phyloP scores from a whole-genome alignment of 2,329 filamentous ascomycete genomes.

The Fusarium mexicanum region DNA sequence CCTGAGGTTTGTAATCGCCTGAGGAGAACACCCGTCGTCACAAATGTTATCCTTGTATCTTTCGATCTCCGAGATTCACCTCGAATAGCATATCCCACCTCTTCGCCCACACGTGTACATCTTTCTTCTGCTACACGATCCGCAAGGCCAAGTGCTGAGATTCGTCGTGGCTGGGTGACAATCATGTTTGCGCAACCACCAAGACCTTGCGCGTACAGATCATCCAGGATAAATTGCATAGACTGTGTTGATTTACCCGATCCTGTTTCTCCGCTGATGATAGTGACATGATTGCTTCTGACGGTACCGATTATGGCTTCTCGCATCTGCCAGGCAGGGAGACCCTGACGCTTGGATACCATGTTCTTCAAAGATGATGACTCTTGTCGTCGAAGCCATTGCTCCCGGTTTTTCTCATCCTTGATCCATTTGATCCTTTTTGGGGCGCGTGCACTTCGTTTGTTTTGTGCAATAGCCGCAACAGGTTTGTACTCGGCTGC shows the following conservation, averaged over 20 bases:
- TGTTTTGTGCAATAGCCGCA: slow-evolving; percentile 42
- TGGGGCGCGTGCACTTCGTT: slow-evolving; percentile 56
- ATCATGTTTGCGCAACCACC: slow-evolving; percentile 88
- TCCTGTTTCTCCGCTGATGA: slow-evolving; percentile 96
- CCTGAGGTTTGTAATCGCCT: slow-evolving; percentile 92
- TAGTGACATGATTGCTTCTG: slow-evolving; percentile 83
- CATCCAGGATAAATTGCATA: slow-evolving; percentile 94
- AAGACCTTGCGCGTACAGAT: slow-evolving; percentile 80
- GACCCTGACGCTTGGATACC: slow-evolving; percentile 73
- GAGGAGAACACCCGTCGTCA: slow-evolving; percentile 97
- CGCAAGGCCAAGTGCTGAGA: slow-evolving; percentile 91
- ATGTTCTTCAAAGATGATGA: slow-evolving; percentile 76
- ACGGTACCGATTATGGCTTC: slow-evolving; percentile 82
- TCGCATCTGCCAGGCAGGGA: slow-evolving; percentile 89
- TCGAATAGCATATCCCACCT: slow-evolving; percentile 94
- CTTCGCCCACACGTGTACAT: slow-evolving; percentile 81
- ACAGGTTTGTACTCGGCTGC: slow-evolving; percentile 62
- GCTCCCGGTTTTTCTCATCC: slow-evolving; percentile 67
- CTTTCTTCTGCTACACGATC: slow-evolving; percentile 95
- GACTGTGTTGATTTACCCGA: slow-evolving; percentile 98
- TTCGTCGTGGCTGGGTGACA: slow-evolving; percentile 93
- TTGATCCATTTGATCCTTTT: slow-evolving; percentile 72
- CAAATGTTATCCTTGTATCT: slow-evolving; percentile 94
- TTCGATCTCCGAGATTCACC: slow-evolving; percentile 86
- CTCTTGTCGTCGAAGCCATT: slow-evolving; percentile 76